phyloP scores from a whole-genome alignment of 2,329 filamentous ascomycete genomes.

The Cladosporium sp. region DNA sequence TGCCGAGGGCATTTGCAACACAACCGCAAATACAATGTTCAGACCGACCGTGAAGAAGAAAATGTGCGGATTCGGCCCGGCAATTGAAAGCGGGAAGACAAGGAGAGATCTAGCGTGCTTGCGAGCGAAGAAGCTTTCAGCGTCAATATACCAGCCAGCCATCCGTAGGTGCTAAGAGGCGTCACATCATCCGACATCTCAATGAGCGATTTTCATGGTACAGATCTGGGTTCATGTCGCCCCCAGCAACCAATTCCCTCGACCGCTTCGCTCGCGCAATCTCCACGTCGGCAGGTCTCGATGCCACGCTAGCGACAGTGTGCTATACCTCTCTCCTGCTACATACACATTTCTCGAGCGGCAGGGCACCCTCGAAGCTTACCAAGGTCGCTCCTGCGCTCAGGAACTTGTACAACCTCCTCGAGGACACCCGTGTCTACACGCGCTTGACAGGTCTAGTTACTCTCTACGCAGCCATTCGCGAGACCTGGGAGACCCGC shows the following conservation, averaged over 20 bases:
- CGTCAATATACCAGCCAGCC: neutral
- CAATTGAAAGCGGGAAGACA: neutral
- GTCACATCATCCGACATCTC: neutral
- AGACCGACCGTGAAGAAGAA: neutral
- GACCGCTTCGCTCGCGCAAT: conserved; percentile 35
- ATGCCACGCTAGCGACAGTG: conserved; percentile 46
- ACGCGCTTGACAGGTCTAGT: conserved; percentile 75
- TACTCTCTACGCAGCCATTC: conserved; percentile 70
- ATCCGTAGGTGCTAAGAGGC: neutral
- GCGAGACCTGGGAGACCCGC: conserved; percentile 41
- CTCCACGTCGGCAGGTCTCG: conserved; percentile 44
- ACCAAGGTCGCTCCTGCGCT: conserved; percentile 38
- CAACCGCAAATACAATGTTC: neutral
- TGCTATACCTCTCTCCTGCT: conserved; percentile 48
- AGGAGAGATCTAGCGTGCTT: neutral
- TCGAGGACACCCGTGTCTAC: conserved; percentile 73
- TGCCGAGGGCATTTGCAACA: neutral
- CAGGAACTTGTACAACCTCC: conserved; percentile 59
- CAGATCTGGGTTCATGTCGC: neutral
- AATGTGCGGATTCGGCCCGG: neutral
- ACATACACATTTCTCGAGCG: conserved; percentile 42
- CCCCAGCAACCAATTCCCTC: conserved; percentile 22
- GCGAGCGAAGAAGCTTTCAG: neutral
- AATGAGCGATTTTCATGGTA: neutral
- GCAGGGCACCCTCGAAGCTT: conserved; percentile 40